A percentile compares a stretch with the other conserved stretches of the same genome.
These are phyloP conservation scores for Neurospora sp. DNA, from an alignment of 495 filamentous ascomycete species.

Conservation along the genomic window DNA sequence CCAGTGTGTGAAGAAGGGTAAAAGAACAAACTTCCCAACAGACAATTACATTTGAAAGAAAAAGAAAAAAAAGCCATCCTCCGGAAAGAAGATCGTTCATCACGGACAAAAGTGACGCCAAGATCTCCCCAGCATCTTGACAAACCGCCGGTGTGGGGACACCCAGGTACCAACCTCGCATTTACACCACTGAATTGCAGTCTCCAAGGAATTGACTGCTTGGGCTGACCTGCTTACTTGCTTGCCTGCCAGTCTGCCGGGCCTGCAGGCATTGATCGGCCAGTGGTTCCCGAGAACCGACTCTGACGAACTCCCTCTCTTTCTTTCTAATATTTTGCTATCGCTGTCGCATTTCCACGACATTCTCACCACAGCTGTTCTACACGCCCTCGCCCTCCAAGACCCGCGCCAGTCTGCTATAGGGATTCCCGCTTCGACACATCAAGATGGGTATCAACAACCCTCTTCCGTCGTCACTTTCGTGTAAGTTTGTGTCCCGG, in stretches of 20 bases:
- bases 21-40: not conserved
- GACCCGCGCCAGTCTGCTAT: not conserved
- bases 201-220: not conserved
- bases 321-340: not conserved
- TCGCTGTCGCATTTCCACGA: not conserved
- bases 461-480: slow-evolving; percentile 48
- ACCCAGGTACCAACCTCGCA: not conserved
- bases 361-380: not conserved
- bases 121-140: not conserved
- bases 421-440: not conserved
- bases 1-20: not conserved
- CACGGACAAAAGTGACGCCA: not conserved
- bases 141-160: not conserved
- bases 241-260: not conserved
- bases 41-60: not conserved
- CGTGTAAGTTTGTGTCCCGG: slow-evolving; percentile 36
- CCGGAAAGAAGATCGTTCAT: not conserved
- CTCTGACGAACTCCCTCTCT: not conserved
- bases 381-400: not conserved
- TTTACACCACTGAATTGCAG: not conserved
- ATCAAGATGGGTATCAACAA: slow-evolving; percentile 45
- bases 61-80: not conserved
- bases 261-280: not conserved
- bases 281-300: not conserved
- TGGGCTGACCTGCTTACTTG: not conserved